Evolutionary conservation across 345 rosid species (phyloP).

Genomic region (Lepidium didymum): DNA sequence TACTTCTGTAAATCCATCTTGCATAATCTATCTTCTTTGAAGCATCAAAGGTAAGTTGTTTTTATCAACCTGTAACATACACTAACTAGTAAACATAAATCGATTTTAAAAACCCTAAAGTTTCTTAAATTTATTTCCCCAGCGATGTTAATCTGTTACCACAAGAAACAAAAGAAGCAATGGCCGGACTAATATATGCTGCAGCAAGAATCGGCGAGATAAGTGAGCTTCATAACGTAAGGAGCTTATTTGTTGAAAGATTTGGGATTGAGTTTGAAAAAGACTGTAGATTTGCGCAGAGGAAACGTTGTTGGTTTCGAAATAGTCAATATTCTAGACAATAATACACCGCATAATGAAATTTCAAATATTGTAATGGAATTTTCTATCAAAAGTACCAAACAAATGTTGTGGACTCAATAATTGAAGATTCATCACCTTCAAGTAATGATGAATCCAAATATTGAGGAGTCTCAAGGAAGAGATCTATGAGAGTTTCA

Average conservation of each 20-base stretch:
- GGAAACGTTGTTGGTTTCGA: conserved; percentile 18
- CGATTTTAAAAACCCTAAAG: not conserved
- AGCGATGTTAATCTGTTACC: conserved; percentile 25
- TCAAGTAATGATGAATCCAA: not conserved
- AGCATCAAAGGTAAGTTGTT: conserved; percentile 5
- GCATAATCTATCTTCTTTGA: not conserved
- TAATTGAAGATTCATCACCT: not conserved
- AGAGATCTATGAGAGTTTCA: not conserved
- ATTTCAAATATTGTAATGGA: not conserved
- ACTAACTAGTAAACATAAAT: not conserved
- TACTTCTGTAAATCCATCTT: conserved; percentile 22
- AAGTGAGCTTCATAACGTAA: conserved; percentile 22
- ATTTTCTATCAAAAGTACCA: not conserved
- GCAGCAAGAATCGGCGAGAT: conserved; percentile 44
- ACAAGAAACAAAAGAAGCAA: conserved; percentile 24
- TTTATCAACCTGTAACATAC: not conserved
- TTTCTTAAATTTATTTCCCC: not conserved
- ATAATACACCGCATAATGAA: not conserved
- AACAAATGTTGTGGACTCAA: not conserved
- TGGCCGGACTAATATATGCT: conserved; percentile 34
- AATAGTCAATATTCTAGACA: conserved; percentile 18
- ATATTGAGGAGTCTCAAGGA: conserved; percentile 4
- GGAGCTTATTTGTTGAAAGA: conserved; percentile 14
- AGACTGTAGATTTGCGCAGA: conserved; percentile 17
- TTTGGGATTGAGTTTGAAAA: conserved; percentile 29